Evolutionary conservation across 306 rosid species (phyloP).

Genomic region (Neltuma alba): DNA sequence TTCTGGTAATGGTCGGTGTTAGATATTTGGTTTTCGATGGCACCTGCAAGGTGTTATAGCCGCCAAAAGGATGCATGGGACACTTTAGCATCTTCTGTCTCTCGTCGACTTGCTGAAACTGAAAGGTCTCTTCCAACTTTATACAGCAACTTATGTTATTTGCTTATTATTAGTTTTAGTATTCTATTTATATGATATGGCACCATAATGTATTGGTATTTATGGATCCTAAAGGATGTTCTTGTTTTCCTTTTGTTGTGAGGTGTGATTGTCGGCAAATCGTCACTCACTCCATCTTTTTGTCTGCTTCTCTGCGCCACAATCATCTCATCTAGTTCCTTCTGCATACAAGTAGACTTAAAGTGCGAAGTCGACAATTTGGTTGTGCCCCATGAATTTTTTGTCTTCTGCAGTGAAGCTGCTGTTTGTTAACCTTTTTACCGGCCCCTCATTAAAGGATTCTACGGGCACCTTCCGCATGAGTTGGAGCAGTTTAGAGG

Average conservation of each 20-base stretch:
- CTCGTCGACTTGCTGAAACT: conserved; percentile 57
- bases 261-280: conserved; percentile 76
- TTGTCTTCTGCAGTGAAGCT: conserved; percentile 50
- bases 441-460: conserved; percentile 51
- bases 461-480: conserved; percentile 35
- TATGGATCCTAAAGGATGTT: conserved; percentile 50
- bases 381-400: conserved; percentile 46
- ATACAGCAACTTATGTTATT: conserved; percentile 38
- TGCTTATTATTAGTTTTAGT: conserved; percentile 34
- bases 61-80: conserved; percentile 55
- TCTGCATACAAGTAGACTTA: conserved; percentile 49
- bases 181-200: conserved; percentile 21
- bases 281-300: conserved; percentile 55
- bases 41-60: conserved; percentile 54
- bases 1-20: conserved; percentile 60
- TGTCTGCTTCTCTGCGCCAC: conserved; percentile 72
- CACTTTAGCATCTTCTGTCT: conserved; percentile 54
- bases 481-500: conserved; percentile 37
- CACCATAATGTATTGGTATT: conserved; percentile 38
- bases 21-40: conserved; percentile 58
- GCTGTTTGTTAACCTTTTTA: conserved; percentile 42
- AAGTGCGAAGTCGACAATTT: conserved; percentile 41
- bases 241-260: conserved; percentile 69
- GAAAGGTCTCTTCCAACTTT: conserved; percentile 72
- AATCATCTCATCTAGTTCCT: conserved; percentile 61